phyloP scores from a whole-genome alignment of 2,329 filamentous ascomycete species.

The Clonostachys rosea region DNA sequence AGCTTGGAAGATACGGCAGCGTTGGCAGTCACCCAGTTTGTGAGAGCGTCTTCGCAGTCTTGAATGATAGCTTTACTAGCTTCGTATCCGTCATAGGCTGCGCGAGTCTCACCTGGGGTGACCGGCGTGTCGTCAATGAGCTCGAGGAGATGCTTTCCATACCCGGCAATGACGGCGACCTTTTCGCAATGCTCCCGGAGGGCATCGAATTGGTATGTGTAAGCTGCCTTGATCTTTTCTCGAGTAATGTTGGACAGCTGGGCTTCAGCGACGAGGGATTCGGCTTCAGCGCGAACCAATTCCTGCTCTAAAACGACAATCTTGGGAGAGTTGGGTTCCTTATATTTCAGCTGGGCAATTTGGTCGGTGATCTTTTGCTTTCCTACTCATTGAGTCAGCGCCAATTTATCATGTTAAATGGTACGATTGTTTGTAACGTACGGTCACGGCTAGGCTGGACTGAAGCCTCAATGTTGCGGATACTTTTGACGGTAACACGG shows the following conservation, averaged over 20 bases:
- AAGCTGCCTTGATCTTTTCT: constrained; percentile 98
- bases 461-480: constrained; percentile 97
- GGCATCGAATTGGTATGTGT: constrained; percentile 97
- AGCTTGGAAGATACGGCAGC: constrained; percentile 85
- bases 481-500: constrained; percentile 98
- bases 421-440: constrained; percentile 30
- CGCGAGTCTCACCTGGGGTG: constrained; percentile 91
- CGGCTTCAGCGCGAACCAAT: constrained; percentile 94
- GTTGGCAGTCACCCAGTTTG: constrained; percentile 92
- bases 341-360: constrained; percentile 98
- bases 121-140: constrained; percentile 95
- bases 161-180: constrained; percentile 94
- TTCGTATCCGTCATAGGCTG: constrained; percentile 96
- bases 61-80: constrained; percentile 98
- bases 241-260: constrained; percentile 99
- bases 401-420: not conserved
- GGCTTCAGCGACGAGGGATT: constrained; percentile 97
- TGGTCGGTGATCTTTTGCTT: constrained; percentile 99
- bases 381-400: constrained; percentile 42
- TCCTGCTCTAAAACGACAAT: constrained; percentile 98
- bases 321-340: constrained; percentile 96
- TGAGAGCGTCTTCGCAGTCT: constrained; percentile 95
- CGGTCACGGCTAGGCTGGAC: constrained; percentile 97
- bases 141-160: constrained; percentile 96
- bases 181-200: constrained; percentile 97